Conservation (phyloP, 2,329 filamentous ascomycete species). For the Ramularia collo-cygni region DNA sequence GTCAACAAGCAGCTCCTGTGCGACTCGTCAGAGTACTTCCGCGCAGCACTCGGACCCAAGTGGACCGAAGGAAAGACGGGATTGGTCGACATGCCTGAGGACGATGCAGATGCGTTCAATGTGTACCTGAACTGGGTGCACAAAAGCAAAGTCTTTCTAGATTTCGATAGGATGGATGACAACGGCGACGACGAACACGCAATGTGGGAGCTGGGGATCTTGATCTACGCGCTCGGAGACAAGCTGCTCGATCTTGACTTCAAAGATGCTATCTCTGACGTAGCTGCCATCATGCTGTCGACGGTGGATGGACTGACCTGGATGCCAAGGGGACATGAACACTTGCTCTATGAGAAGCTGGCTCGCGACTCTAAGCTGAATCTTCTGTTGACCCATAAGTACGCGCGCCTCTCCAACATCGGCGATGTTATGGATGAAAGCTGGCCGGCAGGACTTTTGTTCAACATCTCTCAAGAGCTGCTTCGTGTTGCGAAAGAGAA, state of each 20-base stretch:
- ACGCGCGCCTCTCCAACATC: too few species aligned
- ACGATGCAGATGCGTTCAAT: conserved; percentile 9
- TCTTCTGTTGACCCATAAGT: background rate
- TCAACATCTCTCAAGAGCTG: conserved; percentile 1
- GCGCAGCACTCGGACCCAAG: conserved; percentile 9
- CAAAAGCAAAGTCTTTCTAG: background rate
- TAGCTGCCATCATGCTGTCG: background rate
- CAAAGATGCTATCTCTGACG: conserved; percentile 10
- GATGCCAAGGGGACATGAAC: background rate
- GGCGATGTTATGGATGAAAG: background rate
- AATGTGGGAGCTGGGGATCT: too few species aligned
- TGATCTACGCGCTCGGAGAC: conserved; percentile 6
- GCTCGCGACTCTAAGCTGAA: background rate
- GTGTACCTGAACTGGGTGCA: conserved; percentile 20
- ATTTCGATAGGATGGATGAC: too few species aligned
- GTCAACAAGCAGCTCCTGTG: conserved; percentile 3
- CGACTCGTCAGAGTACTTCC: conserved; percentile 6
- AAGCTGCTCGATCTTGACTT: conserved; percentile 8
- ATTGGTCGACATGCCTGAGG: conserved; percentile 9
- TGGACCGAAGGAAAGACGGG: conserved; percentile 8
- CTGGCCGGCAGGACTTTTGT: background rate
- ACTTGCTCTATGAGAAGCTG: conserved; percentile 1
- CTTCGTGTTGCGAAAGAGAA: background rate
- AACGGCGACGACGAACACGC: too few species aligned
- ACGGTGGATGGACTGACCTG: background rate